Conservation (phyloP, 345 rosid genomes). For the Durio zibethinus region DNA sequence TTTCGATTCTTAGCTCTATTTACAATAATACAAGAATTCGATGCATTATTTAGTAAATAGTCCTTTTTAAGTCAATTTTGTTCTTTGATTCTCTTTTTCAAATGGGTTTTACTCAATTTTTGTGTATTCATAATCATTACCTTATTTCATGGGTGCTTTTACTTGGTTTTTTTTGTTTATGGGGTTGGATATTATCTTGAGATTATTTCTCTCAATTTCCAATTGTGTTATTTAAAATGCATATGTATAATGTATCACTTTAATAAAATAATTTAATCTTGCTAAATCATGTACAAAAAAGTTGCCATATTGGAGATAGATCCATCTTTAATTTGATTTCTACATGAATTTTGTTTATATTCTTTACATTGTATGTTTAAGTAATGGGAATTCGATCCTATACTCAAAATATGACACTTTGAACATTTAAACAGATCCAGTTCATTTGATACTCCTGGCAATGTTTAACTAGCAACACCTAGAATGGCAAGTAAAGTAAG, state of each 20-base stretch:
- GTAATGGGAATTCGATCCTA: conserved; percentile 14
- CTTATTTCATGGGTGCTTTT: not conserved
- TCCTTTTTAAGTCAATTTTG: conserved; percentile 5
- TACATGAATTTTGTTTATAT: not conserved
- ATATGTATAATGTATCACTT: not conserved
- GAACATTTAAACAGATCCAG: conserved; percentile 54
- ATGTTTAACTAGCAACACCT: conserved; percentile 67
- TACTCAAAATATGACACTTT: conserved; percentile 7
- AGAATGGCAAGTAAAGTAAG: conserved; percentile 49
- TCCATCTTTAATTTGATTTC: conserved; percentile 21
- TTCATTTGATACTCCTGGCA: conserved; percentile 65
- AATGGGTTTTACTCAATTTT: conserved; percentile 19
- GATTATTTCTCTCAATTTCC: not conserved
- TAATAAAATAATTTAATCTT: not conserved
- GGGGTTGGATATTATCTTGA: not conserved
- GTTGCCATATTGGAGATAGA: conserved; percentile 11
- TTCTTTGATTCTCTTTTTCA: not conserved
- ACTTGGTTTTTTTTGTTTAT: not conserved
- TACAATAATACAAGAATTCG: no score
- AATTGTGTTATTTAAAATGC: not conserved
- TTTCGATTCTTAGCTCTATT: no score
- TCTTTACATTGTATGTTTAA: conserved; percentile 13
- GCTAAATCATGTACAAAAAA: not conserved
- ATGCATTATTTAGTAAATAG: no score
- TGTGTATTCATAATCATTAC: not conserved